A percentile compares a stretch with the other conserved stretches of the same genome.
phyloP scores from a whole-genome alignment of 306 rosid species.

The Hylodesmum podocarpum region DNA sequence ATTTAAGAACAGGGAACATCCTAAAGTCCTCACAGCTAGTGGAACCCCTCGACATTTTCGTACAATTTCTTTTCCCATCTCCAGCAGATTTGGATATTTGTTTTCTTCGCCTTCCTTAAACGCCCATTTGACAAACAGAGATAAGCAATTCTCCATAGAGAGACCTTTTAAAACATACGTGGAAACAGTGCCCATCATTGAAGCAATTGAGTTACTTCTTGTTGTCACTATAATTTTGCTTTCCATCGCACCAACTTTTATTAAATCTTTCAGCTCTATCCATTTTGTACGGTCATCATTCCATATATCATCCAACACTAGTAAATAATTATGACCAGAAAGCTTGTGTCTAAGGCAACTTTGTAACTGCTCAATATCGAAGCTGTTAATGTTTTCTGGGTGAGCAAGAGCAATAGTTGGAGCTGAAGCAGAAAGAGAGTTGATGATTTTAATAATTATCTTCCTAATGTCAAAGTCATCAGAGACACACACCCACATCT shows the following conservation, averaged over 20 bases:
- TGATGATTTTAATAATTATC: conserved; percentile 10
- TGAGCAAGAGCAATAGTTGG: not conserved
- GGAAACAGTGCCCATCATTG: not conserved
- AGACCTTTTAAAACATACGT: not conserved
- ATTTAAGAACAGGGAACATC: not conserved
- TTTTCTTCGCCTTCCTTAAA: not conserved
- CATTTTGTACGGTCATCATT: conserved; percentile 14
- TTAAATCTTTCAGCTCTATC: not conserved
- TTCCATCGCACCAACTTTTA: not conserved
- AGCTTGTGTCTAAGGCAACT: not conserved
- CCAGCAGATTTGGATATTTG: not conserved
- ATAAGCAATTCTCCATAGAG: not conserved
- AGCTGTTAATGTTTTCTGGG: not conserved
- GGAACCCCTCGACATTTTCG: conserved; percentile 2
- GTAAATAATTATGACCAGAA: not conserved
- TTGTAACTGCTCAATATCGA: not conserved
- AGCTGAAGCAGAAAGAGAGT: not conserved
- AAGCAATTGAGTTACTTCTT: not conserved
- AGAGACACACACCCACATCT: conserved; percentile 28
- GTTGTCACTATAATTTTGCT: conserved; percentile 10
- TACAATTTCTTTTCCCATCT: conserved; percentile 2
- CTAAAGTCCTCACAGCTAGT: not conserved
- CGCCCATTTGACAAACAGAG: conserved; percentile 7
- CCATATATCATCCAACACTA: conserved; percentile 14
- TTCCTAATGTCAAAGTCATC: conserved; percentile 11